Evolutionary conservation across 768 basidiomycete species (phyloP), one percentile per base, ranked within the genome.

Genomic region (Leucogyrophana mollusca): DNA sequence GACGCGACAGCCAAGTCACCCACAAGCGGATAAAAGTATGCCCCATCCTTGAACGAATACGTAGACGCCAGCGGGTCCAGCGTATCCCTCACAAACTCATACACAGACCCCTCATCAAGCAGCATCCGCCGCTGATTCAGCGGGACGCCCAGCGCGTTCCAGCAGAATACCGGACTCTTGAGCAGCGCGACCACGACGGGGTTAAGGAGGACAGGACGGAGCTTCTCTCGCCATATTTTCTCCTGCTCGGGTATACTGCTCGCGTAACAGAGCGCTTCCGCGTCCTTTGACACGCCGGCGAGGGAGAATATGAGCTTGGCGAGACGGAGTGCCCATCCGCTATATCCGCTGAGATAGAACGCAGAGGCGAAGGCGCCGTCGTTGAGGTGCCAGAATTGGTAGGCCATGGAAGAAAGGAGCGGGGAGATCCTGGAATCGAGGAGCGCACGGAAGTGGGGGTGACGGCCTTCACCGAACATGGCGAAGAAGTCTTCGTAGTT

Each of bases 101-200:
- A 80, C 1, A 62, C 42, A 17, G 67, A 59, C 17, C 78, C 77
- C 47, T 80, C 79, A 7, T 76, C 60, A 20, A 83, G 54, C 43
- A 86, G 65, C 74, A 83, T 80, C 46, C 70, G 68, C 50, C 82
- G 73, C 65, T 88, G 85, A 56, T 85, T 84, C 51, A 73, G 65
- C 3, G 88, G 87, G 4, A 90, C 88, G 13, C 87, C 88, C 18
- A 90, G 66, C 0, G 87, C 86, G 55, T 87, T 86, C 88, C 88
- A 90, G 51, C 81, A 84, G 50, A 84, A 69, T 13, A 60, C 43
- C 21, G 72, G 74, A 8, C 66, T 70, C 45, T 72, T 63, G 45
- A 85, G 64, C 14, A 69, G 50, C 8, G 74, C 72, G 38, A 81
- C 72, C 40, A 87, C 78, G 18, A 80, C 47, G 17, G 73, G 70